Evolutionary conservation across 2,329 filamentous ascomycete genomes (phyloP), one percentile per base, ranked within the genome.

Genomic region (Phoma sp.): DNA sequence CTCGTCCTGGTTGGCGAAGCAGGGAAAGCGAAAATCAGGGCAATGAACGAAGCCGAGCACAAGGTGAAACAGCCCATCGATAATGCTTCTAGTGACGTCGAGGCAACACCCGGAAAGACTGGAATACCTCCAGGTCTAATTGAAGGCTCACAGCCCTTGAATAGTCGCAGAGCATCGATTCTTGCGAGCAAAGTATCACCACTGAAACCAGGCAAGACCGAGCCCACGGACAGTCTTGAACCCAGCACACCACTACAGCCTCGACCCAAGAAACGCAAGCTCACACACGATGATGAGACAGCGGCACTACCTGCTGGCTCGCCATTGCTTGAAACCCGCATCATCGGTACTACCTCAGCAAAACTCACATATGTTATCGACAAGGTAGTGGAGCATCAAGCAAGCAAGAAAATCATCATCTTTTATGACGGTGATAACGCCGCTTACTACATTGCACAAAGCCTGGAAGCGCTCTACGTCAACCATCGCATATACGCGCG

Each of bases 361-460:
- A 98, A 98, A 74, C 80, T 97, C 2, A 93, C 90, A 2, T 96
- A 97, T 67, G 79, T 97, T 6, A 78, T 96, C 17, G 88, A 92
- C 49, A 82, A 85, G 29, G 86, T 97, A 12, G 74, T 87, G 5
- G 79, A 83, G 47, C 81, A 93, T 58, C 85, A 95, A 48, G 74
- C 81, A 1, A 76, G 83, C 0, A 92, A 96, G 67, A 96, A 97
- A 74, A 95, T 96, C 3, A 85, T 97, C 47, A 84, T 97, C 9
- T 98, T 98, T 73, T 97, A 96, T 72, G 92, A 96, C 57, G 89
- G 90, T 29, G 89, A 95, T 57, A 94, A 96, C 64, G 83, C 90
- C 2, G 93, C 92, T 1, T 96, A 85, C 74, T 96, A 96, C 76
- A 84, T 97, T 35, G 90, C 91, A 0, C 88, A 92, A 69, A 86